Evolutionary conservation across 2,329 filamentous ascomycete species (phyloP), one percentile per base, ranked within the genome.

Genomic region (Aquanectria penicillioides): DNA sequence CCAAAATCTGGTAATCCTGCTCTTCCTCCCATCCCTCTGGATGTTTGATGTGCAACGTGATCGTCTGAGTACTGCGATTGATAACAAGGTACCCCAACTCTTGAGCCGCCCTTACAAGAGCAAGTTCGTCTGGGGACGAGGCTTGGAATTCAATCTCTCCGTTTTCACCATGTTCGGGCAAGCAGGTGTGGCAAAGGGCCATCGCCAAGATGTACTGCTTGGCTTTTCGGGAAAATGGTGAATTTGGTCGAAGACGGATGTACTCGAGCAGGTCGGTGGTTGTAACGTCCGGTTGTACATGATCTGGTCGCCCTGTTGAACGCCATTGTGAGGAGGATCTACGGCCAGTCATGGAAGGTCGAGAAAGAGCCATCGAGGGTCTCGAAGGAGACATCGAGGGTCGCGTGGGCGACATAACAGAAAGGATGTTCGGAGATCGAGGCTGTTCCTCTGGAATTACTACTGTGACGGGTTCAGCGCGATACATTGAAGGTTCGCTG

Each of bases 61-160:
- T 86, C 0, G 84, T 87, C 44, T 89, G 86, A 0, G 91, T 84
- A 25, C 93, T 88, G 48, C 92, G 86, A 63, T 93, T 89, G 44
- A 89, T 82, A 7, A 96, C 86, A 3, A 93, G 74, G 66, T 91
- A 96, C 0, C 93, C 94, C 29, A 97, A 83, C 66, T 97, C 93
- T 69, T 93, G 88, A 0, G 94, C 93, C 11, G 93, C 94, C 66
- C 86, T 84, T 0, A 97, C 92, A 25, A 97, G 82, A 7, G 94
- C 94, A 46, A 97, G 79, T 72, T 97, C 94, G 71, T 97, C 94
- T 0, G 94, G 94, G 0, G 93, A 97, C 0, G 93, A 90, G 13
- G 94, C 92, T 75, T 97, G 94, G 69, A 92, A 97, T 7, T 89
- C 86, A n/a, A 91, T 83, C 31, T 86, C 80, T 4, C 90, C 93